phyloP scores from a whole-genome alignment of 2,329 filamentous ascomycete genomes.

The Neofusicoccum laricinum region DNA sequence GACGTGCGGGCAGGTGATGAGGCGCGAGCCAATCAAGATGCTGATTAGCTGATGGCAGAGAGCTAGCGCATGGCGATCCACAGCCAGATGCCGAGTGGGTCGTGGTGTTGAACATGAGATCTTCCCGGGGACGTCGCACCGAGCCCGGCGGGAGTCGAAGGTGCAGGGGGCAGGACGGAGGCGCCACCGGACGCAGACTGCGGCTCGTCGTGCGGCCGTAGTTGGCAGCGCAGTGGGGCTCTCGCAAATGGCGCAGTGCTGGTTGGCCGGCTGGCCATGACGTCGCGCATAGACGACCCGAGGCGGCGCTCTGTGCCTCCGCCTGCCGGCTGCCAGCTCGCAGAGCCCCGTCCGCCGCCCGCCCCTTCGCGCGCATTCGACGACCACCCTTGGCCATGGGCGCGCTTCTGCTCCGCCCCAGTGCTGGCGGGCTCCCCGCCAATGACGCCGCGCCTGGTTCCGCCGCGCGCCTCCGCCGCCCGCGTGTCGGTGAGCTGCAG shows the following conservation, averaged over 20 bases:
- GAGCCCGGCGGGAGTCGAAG: too few species aligned
- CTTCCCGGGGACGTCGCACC: too few species aligned
- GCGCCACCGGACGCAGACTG: too few species aligned
- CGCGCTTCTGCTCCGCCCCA: background rate
- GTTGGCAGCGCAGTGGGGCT: too few species aligned
- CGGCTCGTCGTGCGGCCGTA: too few species aligned
- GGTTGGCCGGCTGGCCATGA: background rate
- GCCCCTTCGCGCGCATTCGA: background rate
- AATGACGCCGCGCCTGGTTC: background rate
- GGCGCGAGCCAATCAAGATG: too few species aligned
- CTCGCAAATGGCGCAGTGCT: background rate
- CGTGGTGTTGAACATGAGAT: too few species aligned
- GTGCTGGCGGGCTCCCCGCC: background rate
- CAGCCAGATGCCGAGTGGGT: too few species aligned
- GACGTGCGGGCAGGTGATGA: too few species aligned
- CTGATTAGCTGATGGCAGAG: too few species aligned
- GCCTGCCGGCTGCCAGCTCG: background rate
- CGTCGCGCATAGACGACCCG: background rate
- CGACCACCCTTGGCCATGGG: background rate
- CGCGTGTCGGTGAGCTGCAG: conserved; percentile 5
- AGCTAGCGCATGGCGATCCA: too few species aligned
- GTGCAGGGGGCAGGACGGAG: too few species aligned
- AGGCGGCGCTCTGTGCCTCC: background rate
- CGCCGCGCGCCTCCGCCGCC: background rate
- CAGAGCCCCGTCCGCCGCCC: background rate